Base-by-base conservation (phyloP, 2,329 filamentous ascomycete species). In the Fusarium foetens region DNA sequence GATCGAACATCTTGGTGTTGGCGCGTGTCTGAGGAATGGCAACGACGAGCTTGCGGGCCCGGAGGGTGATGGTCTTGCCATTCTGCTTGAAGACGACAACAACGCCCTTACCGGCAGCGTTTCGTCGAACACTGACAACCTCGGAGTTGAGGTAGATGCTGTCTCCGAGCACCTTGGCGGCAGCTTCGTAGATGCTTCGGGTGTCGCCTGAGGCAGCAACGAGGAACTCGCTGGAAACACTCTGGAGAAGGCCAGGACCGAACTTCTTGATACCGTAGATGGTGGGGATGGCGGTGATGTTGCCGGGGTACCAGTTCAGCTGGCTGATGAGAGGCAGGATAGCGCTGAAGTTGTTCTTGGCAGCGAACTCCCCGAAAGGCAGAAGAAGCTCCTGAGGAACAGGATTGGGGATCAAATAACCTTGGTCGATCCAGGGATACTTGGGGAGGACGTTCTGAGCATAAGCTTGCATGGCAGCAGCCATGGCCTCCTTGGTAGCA, bases 401-500 rank as follows among this genome's bases (percentile, higher is more conserved):
- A 1, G 72, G 71, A 8, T 29, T 31, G 19, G 74, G 69, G 2
- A 75, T 21, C 0, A 75, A 46, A 19, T 70, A 76, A 14, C 74
- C 74, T 19, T 73, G 51, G 25, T 75, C 74, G 9, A 75, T n/a
- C 71, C 73, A 75, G 1, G 69, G 53, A 17, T 76, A 76, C 29
- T 64, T 75, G 7, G 66, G 19, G 0, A 76, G 55, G 19, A 75
- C 66, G 1, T 61, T 60, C 25, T 68, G 29, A 5, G 46, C 29
- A 33, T 75, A 75, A 9, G 38, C 46, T 2, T 61, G 42, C 10
- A 68, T 41, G 0, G 73, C 73, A 16, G 19, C n/a, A 0, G 58
- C 61, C n/a, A 58, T 19, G 4, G 68, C 33, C 9, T 72, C 27
- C 10, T 62, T n/a, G 3, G 52, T 48, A 3, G 62, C 53, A 8